Conservation (phyloP, 2,329 filamentous ascomycete genomes). For the Diaporthe eres region DNA sequence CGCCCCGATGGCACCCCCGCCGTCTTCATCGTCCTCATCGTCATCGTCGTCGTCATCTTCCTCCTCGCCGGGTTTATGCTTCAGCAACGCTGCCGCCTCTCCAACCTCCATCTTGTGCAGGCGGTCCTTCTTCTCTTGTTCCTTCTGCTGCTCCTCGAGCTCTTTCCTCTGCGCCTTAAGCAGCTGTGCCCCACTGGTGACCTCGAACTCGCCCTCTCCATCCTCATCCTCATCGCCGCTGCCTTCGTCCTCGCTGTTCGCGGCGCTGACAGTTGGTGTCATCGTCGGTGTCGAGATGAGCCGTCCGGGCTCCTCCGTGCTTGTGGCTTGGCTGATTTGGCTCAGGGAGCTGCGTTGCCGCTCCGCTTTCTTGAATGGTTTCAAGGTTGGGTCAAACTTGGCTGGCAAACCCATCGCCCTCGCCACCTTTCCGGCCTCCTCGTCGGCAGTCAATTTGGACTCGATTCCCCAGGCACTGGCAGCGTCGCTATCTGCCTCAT, state of each 20-base stretch:
- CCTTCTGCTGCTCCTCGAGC: slow-evolving; percentile 46
- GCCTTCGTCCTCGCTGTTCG: slow-evolving; percentile 44
- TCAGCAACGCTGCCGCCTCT: slow-evolving; percentile 66
- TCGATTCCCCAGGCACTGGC: slow-evolving; percentile 69
- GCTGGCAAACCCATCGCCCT: slow-evolving; percentile 74
- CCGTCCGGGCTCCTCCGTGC: slow-evolving; percentile 39
- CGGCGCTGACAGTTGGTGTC: slow-evolving; percentile 44
- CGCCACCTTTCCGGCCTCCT: slow-evolving; percentile 76
- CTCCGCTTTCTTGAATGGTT: slow-evolving; percentile 59
- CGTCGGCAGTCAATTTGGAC: slow-evolving; percentile 68
- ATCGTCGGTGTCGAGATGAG: slow-evolving; percentile 41
- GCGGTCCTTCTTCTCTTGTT: slow-evolving; percentile 65
- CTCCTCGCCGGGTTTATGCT: slow-evolving; percentile 43
- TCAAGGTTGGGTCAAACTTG: slow-evolving; percentile 74
- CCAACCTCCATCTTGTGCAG: slow-evolving; percentile 73
- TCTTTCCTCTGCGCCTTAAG: slow-evolving; percentile 62
- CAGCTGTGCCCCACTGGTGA: slow-evolving; percentile 55
- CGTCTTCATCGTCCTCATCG: slow-evolving; percentile 47
- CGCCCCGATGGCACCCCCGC: slow-evolving; percentile 35
- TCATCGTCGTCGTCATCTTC: slow-evolving; percentile 49
- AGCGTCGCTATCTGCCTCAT: slow-evolving; percentile 70
- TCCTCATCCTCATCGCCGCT: slow-evolving; percentile 50
- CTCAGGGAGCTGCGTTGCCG: slow-evolving; percentile 44
- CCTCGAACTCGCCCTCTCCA: slow-evolving; percentile 61
- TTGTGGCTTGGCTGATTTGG: slow-evolving; percentile 44